Evolutionary conservation across 2,329 filamentous ascomycete genomes (phyloP).

Genomic region (Thermothelomyces thermophilus): DNA sequence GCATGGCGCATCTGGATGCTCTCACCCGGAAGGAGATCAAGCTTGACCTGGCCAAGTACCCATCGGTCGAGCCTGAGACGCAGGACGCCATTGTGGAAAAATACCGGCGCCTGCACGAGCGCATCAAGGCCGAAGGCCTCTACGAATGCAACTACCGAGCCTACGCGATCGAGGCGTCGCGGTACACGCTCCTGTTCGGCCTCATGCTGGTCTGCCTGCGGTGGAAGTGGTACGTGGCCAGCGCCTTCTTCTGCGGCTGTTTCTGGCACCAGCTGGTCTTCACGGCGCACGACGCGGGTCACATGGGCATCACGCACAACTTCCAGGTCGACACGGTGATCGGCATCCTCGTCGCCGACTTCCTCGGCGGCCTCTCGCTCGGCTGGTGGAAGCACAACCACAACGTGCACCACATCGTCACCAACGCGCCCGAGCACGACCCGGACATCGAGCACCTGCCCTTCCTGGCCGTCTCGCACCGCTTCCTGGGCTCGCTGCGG

Average conservation of each 20-base stretch:
- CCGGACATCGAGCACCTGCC: conserved; percentile 91
- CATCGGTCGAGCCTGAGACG: conserved; percentile 62
- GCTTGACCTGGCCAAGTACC: conserved; percentile 74
- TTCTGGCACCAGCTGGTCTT: conserved; percentile 97
- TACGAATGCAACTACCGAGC: conserved; percentile 79
- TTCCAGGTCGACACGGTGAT: conserved; percentile 79
- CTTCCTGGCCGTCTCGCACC: conserved; percentile 79
- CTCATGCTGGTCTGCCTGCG: conserved; percentile 56
- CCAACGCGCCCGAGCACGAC: conserved; percentile 91
- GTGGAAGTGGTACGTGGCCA: conserved; percentile 59
- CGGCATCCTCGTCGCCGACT: conserved; percentile 86
- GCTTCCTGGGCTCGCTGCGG: conserved; percentile 64
- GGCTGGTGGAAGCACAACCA: conserved; percentile 98
- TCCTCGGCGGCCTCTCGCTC: conserved; percentile 77
- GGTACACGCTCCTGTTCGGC: conserved; percentile 63
- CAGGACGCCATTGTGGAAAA: conserved; percentile 72
- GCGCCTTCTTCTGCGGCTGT: conserved; percentile 68
- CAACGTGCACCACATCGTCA: conserved; percentile 95
- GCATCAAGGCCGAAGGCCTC: conserved; percentile 66
- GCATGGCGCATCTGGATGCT: conserved; percentile 62
- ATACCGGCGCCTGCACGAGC: conserved; percentile 70
- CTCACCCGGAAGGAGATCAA: conserved; percentile 68
- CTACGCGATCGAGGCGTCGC: conserved; percentile 66
- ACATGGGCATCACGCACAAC: conserved; percentile 94
- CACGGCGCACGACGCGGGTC: conserved; percentile 87